These are phyloP conservation scores for Apocynum venetum DNA, from an alignment of 257 asterid genomes.

Conservation along the genomic window DNA sequence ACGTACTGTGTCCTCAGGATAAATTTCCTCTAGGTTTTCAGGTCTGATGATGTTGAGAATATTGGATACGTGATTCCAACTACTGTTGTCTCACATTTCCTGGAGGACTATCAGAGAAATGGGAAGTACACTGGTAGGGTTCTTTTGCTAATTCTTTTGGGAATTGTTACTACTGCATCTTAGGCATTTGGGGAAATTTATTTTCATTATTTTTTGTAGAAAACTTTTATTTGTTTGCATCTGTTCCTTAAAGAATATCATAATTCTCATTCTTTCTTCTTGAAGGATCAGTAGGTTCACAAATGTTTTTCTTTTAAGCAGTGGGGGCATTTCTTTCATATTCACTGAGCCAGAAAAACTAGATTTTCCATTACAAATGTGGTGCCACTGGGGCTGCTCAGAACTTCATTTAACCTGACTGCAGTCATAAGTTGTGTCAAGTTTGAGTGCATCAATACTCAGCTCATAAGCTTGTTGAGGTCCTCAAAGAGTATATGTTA, in stretches of 20 bases:
- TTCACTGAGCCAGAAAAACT: not conserved
- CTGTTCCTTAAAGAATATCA: not conserved
- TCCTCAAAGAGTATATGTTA: not conserved
- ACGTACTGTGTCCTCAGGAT: constrained; percentile 31
- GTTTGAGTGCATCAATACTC: not conserved
- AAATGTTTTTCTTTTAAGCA: not conserved
- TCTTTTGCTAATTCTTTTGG: constrained; percentile 9
- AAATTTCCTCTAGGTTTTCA: constrained; percentile 74
- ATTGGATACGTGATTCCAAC: constrained; percentile 95
- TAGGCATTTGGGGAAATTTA: not conserved
- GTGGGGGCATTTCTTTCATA: not conserved
- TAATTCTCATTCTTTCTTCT: not conserved
- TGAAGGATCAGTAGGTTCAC: not conserved
- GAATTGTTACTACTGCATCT: not conserved
- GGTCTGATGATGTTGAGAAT: constrained; percentile 94
- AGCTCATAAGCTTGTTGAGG: not conserved
- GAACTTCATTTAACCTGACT: not conserved
- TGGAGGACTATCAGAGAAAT: constrained; percentile 83
- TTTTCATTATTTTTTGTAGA: not conserved
- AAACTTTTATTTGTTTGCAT: not conserved
- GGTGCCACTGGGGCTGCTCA: not conserved
- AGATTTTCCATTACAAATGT: not conserved
- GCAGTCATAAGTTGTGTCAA: not conserved
- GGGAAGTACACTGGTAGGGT: constrained; percentile 83
- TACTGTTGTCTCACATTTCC: constrained; percentile 90